A percentile compares a stretch with the other conserved stretches of the same genome.
phyloP scores from a whole-genome alignment of 345 rosid species.

The Populus nigra region DNA sequence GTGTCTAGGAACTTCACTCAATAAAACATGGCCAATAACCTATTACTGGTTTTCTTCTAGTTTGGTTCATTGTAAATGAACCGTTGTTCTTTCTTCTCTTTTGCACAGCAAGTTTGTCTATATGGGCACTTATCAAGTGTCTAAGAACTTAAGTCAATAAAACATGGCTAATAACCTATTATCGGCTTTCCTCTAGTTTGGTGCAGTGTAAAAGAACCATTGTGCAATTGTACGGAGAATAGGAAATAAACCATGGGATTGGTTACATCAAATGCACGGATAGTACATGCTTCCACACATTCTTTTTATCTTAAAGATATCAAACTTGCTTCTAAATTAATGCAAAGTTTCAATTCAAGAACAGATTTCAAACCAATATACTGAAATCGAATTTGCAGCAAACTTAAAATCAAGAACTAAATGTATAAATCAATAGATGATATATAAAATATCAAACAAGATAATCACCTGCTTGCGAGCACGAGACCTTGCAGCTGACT shows the following conservation, averaged over 20 bases:
- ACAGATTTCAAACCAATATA: not conserved
- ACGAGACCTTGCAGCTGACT: slow-evolving; percentile 96
- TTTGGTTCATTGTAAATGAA: not conserved
- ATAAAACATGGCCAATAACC: not conserved
- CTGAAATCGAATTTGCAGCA: not conserved
- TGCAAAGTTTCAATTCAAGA: not conserved
- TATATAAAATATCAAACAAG: slow-evolving; percentile 5
- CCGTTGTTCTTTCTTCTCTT: no score
- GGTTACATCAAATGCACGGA: not conserved
- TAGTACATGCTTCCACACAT: not conserved
- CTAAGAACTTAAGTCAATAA: slow-evolving; percentile 4
- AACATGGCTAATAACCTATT: not conserved
- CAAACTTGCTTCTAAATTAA: not conserved
- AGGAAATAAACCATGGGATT: not conserved
- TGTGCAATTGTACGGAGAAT: not conserved
- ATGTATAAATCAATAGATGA: slow-evolving; percentile 11
- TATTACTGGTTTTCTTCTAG: not conserved
- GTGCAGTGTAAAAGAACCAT: not conserved
- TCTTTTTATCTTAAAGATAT: not conserved
- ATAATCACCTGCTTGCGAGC: slow-evolving; percentile 93
- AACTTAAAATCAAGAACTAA: not conserved
- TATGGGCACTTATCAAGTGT: not conserved
- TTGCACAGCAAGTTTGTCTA: not conserved
- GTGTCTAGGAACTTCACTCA: slow-evolving; percentile 8
- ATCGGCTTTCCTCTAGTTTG: not conserved